Evolutionary conservation across 768 basidiomycete genomes (phyloP).

Genomic region (Ramaria sp.): DNA sequence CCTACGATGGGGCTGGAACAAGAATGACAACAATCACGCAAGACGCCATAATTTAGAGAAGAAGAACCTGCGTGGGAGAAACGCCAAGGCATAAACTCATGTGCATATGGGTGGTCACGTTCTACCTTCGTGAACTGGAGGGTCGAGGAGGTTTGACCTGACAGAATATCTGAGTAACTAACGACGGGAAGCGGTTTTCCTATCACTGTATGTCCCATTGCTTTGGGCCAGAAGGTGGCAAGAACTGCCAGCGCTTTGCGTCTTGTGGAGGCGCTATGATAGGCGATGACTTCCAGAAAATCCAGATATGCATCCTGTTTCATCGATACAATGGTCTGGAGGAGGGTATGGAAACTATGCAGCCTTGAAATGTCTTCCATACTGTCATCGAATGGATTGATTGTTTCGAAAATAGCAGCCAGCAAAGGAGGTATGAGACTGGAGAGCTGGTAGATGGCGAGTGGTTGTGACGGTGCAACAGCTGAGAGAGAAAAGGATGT

Average conservation of each 20-base stretch:
- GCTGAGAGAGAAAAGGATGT: slow-evolving; percentile 27
- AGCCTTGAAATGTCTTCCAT: slow-evolving; percentile 25
- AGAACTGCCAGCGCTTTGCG: slow-evolving; percentile 45
- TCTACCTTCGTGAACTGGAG: slow-evolving; percentile 3
- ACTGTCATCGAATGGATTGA: slow-evolving; percentile 27
- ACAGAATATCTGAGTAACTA: slow-evolving; percentile 20
- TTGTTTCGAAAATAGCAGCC: slow-evolving; percentile 44
- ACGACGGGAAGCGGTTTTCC: slow-evolving; percentile 38
- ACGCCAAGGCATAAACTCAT: slow-evolving; percentile 65
- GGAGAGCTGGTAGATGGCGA: slow-evolving; percentile 45
- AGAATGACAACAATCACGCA: slow-evolving; percentile 36
- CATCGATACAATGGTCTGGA: slow-evolving; percentile 38
- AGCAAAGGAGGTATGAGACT: slow-evolving; percentile 56
- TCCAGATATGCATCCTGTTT: slow-evolving; percentile 67
- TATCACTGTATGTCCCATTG: slow-evolving; percentile 55
- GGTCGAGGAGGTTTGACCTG: slow-evolving; percentile 10
- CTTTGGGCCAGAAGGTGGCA: slow-evolving; percentile 52
- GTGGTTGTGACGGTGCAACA: slow-evolving; percentile 44
- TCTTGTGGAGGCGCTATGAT: slow-evolving; percentile 45
- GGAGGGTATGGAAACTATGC: slow-evolving; percentile 41
- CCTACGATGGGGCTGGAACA: slow-evolving; percentile 46
- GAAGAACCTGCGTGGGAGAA: slow-evolving; percentile 25
- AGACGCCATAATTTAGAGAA: slow-evolving; percentile 23
- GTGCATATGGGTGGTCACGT: slow-evolving; percentile 31
- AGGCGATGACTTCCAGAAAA: slow-evolving; percentile 59